Percentiles rank a stretch among this genome's conserved stretches.
phyloP scores from a whole-genome alignment of 1,139 yeast species.

The Pichia sp. region DNA sequence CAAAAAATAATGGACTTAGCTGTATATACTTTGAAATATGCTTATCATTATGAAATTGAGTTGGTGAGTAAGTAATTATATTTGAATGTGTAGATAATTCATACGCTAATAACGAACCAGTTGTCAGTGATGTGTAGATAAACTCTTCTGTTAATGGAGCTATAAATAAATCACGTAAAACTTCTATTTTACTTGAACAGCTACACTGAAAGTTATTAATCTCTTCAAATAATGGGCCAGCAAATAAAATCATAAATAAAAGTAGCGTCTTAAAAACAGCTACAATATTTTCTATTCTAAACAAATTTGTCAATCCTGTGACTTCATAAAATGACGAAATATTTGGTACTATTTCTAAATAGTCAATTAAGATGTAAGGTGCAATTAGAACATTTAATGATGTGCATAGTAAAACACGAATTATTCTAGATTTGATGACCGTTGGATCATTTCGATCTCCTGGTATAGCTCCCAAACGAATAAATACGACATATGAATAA shows the following conservation, averaged over 20 bases:
- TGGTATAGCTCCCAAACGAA: constrained; percentile 31
- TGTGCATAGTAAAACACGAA: constrained; percentile 27
- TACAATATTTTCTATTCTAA: constrained; percentile 14
- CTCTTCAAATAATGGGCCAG: constrained; percentile 51
- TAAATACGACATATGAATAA: constrained; percentile 37
- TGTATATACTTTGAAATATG: not conserved
- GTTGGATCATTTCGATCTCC: constrained; percentile 37
- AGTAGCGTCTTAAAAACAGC: constrained; percentile 19
- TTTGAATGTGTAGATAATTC: constrained; percentile 4
- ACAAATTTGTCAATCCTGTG: constrained; percentile 15
- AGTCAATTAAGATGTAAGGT: constrained; percentile 25
- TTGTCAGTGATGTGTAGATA: constrained; percentile 61
- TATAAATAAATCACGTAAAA: constrained; percentile 50
- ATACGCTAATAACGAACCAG: constrained; percentile 37
- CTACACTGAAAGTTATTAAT: constrained; percentile 30
- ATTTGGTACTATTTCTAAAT: constrained; percentile 14
- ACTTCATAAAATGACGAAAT: constrained; percentile 1
- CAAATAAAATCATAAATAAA: constrained; percentile 31
- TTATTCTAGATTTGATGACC: constrained; percentile 34
- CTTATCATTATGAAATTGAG: constrained; percentile 1
- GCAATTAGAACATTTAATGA: constrained; percentile 25
- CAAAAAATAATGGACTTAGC: constrained; percentile 68
- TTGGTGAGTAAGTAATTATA: constrained; percentile 7
- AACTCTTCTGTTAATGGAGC: constrained; percentile 91
- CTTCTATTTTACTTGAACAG: constrained; percentile 17